These are phyloP conservation scores for Panellus pusillus DNA, from an alignment of 768 basidiomycete species.

Conservation along the genomic window DNA sequence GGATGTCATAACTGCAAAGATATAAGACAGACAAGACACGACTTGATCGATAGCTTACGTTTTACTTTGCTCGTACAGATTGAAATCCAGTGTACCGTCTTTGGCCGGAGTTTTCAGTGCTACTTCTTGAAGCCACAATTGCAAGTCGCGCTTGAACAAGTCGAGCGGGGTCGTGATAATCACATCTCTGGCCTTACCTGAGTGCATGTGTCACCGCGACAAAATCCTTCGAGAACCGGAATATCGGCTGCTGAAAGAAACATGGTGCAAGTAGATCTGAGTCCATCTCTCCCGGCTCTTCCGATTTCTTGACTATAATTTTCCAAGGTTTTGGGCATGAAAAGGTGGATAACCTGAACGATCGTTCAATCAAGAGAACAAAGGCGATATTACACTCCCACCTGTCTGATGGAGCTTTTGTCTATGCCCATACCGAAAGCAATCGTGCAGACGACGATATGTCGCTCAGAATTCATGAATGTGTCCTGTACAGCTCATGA, in stretches of 20 bases:
- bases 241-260: slow-evolving; percentile 44
- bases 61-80: slow-evolving; percentile 40
- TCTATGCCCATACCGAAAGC: slow-evolving; percentile 52
- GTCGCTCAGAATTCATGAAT: slow-evolving; percentile 39
- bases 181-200: no score
- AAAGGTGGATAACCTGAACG: slow-evolving; percentile 38
- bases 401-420: slow-evolving; percentile 39
- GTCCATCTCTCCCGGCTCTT: slow-evolving; percentile 42
- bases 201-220: slow-evolving; percentile 47
- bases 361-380: background rate
- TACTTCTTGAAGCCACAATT: slow-evolving; percentile 43
- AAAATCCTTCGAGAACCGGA: slow-evolving; percentile 48
- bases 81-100: slow-evolving; percentile 41
- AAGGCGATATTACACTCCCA: slow-evolving; percentile 4
- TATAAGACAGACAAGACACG: background rate
- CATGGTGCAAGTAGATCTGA: slow-evolving; percentile 45
- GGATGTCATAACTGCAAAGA: slow-evolving; percentile 37
- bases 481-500: slow-evolving; percentile 7
- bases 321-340: slow-evolving; percentile 48
- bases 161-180: no score
- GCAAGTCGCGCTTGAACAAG: slow-evolving; percentile 29
- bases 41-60: slow-evolving; percentile 26
- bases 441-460: slow-evolving; percentile 45
- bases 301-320: slow-evolving; percentile 49
- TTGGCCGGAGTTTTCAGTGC: slow-evolving; percentile 32